These are phyloP conservation scores for Anisodus tanguticus DNA, from an alignment of 257 asterid species.

Conservation along the genomic window DNA sequence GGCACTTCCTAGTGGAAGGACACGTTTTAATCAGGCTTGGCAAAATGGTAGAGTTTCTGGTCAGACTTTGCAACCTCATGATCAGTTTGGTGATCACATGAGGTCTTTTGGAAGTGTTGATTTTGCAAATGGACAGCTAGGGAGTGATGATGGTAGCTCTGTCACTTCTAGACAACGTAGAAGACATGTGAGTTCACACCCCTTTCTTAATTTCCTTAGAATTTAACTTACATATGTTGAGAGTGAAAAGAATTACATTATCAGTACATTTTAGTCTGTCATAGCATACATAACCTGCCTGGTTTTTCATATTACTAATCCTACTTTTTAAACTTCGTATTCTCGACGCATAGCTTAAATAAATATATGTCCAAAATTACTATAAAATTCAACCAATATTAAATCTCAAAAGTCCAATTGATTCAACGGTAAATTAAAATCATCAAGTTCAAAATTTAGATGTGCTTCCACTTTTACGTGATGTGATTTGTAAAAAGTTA, in stretches of 20 bases:
- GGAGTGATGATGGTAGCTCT: slow-evolving; percentile 31
- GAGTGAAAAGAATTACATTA: no score
- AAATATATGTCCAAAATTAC: no score
- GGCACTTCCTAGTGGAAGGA: slow-evolving; percentile 53
- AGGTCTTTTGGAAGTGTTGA: slow-evolving; percentile 53
- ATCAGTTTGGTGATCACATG: slow-evolving; percentile 18
- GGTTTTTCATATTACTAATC: background rate
- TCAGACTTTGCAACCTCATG: slow-evolving; percentile 34
- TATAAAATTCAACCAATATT: no score
- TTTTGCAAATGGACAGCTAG: slow-evolving; percentile 53
- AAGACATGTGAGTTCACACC: slow-evolving; percentile 54
- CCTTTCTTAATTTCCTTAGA: background rate
- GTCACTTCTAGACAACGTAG: slow-evolving; percentile 42
- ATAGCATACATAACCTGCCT: background rate
- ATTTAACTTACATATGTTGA: background rate
- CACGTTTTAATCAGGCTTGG: slow-evolving; percentile 72
- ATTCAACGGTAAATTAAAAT: no score
- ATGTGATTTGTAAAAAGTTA: background rate
- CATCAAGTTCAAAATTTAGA: background rate
- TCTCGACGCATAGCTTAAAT: background rate
- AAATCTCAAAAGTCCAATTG: background rate
- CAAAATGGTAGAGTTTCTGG: slow-evolving; percentile 62
- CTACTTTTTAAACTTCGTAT: background rate
- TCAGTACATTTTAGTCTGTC: no score
- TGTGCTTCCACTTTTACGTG: no score